Base-by-base conservation (phyloP, 805 yeast genomes). In the Wickerhamomyces hampshirensis region DNA sequence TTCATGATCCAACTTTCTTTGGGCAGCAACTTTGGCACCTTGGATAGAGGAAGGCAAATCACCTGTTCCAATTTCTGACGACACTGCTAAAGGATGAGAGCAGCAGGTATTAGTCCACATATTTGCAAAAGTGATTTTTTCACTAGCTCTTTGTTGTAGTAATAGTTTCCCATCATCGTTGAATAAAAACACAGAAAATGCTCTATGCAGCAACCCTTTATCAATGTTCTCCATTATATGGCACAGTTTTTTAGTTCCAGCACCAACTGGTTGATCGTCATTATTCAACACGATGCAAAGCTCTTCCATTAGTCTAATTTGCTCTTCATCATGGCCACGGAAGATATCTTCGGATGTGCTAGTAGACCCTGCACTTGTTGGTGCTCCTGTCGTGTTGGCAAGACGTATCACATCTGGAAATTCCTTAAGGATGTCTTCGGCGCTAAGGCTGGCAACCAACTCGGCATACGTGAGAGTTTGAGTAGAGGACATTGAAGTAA, bases 31-130 rank as follows among this genome's bases (percentile, higher is more conserved):
- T 55, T 78, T 84, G 36, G 77, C 95, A 40, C 98, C 98, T 18
- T 62, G 60, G 6, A 91, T 68, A 7, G 94, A 84, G 24, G 69
- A 63, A 5, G 65, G 60, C 40, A 89, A 67, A 30, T 51, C 54
- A 26, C 60, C 60, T 28, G 65, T 55, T 9, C 97, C 97, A 56
- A 88, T 66, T 61, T 93, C 99, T 26, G 76, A 66, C 26, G 80
- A 73, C 24, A 87, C 76, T 37, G 96, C 87, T 35, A 93, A 69
- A 8, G 99, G 99, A 59, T 93, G 99, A 1, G 98, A 89, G 61
- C 99, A 93, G 64, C 99, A 93, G 2, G 99, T 93, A 60, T 93
- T 93, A 18, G 99, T 93, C 99, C 99, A 93, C 82, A 89, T 79
- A 40, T 78, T 78, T 1, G 98, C 95, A 62, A 93, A 93, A 1